Evolutionary conservation across 192 early-diverging fungal species (phyloP).

Genomic region (Coemansia sp.): DNA sequence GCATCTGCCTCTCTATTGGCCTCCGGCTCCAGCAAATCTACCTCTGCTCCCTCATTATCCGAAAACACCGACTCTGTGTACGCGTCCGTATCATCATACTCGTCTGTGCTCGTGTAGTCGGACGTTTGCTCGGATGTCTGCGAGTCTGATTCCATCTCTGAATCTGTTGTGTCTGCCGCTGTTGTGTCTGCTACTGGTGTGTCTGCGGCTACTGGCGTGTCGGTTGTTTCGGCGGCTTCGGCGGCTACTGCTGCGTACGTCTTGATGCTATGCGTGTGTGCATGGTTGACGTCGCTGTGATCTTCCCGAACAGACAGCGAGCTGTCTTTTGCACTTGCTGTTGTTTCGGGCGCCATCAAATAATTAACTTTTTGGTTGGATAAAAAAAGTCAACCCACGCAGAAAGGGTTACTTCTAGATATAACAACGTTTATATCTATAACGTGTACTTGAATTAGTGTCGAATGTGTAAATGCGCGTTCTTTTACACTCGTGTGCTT

Average conservation of each 20-base stretch:
- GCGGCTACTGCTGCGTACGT: constrained; percentile 23
- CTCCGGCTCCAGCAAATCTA: constrained; percentile 6
- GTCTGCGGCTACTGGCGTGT: neutral
- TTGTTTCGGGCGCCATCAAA: too few relatives aligned
- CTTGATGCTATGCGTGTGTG: neutral
- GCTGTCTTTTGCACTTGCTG: too few relatives aligned
- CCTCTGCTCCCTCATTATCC: constrained; percentile 21
- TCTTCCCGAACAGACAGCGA: too few relatives aligned
- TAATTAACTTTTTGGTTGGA: too few relatives aligned
- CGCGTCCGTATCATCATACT: constrained; percentile 37
- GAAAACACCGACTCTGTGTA: constrained; percentile 46
- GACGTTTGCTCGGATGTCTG: constrained; percentile 12
- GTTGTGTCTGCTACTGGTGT: neutral
- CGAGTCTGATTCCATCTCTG: constrained; percentile 14
- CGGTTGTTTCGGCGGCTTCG: neutral
- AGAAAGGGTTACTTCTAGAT: too few relatives aligned
- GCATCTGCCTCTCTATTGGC: neutral
- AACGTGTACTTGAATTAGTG: too few relatives aligned
- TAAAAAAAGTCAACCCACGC: too few relatives aligned
- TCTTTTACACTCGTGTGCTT: too few relatives aligned
- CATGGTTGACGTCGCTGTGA: neutral
- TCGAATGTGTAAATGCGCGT: too few relatives aligned
- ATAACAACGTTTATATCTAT: too few relatives aligned
- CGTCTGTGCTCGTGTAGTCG: constrained; percentile 32
- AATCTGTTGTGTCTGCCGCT: neutral